Percentiles rank a stretch among this genome's conserved stretches.
Conservation (phyloP, 2,329 filamentous ascomycete genomes). For the Plectosphaerella plurivora region DNA sequence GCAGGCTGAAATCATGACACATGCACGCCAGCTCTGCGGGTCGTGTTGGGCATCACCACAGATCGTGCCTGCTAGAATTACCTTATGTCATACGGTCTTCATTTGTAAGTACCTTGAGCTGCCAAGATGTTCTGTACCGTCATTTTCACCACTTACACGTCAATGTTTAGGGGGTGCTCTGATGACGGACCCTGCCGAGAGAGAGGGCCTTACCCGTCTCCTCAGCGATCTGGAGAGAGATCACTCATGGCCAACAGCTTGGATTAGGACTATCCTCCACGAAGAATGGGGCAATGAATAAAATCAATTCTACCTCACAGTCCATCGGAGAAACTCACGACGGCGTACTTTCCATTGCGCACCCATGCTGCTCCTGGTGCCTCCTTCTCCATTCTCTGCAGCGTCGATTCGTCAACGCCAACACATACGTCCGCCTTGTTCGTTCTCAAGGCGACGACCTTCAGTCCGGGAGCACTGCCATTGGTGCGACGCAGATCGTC, state of each 20-base stretch:
- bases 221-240: constrained; percentile 5
- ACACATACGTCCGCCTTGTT: constrained; percentile 65
- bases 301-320: neutral
- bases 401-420: constrained; percentile 49
- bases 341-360: constrained; percentile 65
- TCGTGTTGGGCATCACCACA: constrained; percentile 4
- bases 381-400: constrained; percentile 45
- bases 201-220: constrained; percentile 2
- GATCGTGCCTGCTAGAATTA: constrained; percentile 7
- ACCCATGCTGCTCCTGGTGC: constrained; percentile 56
- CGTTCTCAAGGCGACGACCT: constrained; percentile 48
- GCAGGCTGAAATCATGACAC: constrained; percentile 3
- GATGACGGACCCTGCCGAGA: constrained; percentile 6
- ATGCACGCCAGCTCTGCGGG: constrained; percentile 7
- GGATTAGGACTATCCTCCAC: constrained; percentile 4
- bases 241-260: constrained; percentile 7
- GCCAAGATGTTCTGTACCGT: neutral
- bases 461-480: neutral
- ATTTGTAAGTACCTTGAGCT: constrained; percentile 4
- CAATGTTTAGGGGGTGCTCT: constrained; percentile 6
- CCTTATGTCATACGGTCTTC: constrained; percentile 7
- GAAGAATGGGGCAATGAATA: constrained; percentile 4
- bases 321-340: constrained; percentile 33
- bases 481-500: neutral
- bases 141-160: constrained; percentile 1